Base-by-base conservation (phyloP, 164 flowering plant species). In the Kalanchoe fedtschenkoi region DNA sequence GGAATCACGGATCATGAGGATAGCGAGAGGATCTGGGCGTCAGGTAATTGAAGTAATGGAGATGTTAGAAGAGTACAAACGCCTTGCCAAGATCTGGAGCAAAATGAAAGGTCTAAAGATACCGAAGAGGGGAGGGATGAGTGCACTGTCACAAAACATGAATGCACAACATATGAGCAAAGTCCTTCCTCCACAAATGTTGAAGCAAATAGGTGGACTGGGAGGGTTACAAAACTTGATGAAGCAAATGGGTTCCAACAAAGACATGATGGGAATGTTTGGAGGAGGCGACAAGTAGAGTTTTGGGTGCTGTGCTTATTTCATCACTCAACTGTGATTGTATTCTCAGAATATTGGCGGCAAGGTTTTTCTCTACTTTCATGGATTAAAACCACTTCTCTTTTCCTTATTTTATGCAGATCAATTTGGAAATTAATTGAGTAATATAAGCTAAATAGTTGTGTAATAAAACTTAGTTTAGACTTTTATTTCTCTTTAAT, bases 21-120 rank as follows among this genome's bases (percentile, higher is more conserved):
- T 93, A 71, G 98, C 97, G 26, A 72, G 99, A 61, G 99, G 97
- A 26, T 75, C 93, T 5, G 99, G 99, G 28, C 89, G 91, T 5
- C 81, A 67, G 0, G 43, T 83, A 2, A 69, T 72, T 51, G 95
- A 93, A 54, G 95, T 93, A 8, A 77, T 79, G 86, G 99, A 90
- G 24, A 91, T 93, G 97, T 51, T 90, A 62, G 99, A 93, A 72
- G 99, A 93, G 75, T 93, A 88, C 76, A 93, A 91, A 72, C 80
- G 97, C 9, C 89, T 93, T 34, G 97, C 97, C 34, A 90, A 90
- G 80, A 72, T 88, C 22, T 93, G 97, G 92, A 78, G 95, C 80
- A 91, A 87, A 77, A 93, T 88, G 98, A 93, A 93, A 72, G 97
- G 98, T 15, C 85, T 93, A 28, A 90, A 93, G 79, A 88, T 91